phyloP scores from a whole-genome alignment of 208 protist species.

The Leishmania arabica region DNA sequence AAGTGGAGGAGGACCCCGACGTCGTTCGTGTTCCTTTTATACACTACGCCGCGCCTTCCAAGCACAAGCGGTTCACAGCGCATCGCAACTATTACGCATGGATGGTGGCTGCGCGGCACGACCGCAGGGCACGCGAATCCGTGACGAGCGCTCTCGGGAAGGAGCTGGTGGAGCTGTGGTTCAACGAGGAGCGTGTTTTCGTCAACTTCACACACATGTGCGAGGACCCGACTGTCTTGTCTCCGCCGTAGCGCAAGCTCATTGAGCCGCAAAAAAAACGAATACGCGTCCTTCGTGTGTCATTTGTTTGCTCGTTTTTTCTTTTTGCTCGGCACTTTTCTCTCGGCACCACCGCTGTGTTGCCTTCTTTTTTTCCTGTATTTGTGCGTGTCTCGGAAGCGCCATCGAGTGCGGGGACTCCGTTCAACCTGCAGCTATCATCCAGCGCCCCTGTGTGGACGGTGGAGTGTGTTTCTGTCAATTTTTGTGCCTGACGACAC shows the following conservation, averaged over 20 bases:
- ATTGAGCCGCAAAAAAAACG: neutral
- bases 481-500: neutral
- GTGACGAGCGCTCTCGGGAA: conserved; percentile 9
- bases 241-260: neutral
- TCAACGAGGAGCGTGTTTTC: conserved; percentile 20
- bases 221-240: conserved; percentile 20
- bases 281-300: neutral
- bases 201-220: conserved; percentile 28
- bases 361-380: neutral
- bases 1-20: conserved; percentile 9
- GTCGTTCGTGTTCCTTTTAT: conserved; percentile 24
- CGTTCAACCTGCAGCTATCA: neutral
- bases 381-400: neutral
- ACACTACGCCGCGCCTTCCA: conserved; percentile 32
- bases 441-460: neutral
- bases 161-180: conserved; percentile 36
- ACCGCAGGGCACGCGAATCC: conserved; percentile 22
- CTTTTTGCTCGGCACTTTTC: too few species aligned
- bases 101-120: conserved; percentile 34
- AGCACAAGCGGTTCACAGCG: conserved; percentile 19
- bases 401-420: neutral
- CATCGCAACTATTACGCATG: conserved; percentile 32
- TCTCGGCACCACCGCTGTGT: too few species aligned
- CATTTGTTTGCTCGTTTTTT: too few species aligned
- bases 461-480: neutral